phyloP scores from a whole-genome alignment of 2,329 filamentous ascomycete species.

The Pezicula radicicola region DNA sequence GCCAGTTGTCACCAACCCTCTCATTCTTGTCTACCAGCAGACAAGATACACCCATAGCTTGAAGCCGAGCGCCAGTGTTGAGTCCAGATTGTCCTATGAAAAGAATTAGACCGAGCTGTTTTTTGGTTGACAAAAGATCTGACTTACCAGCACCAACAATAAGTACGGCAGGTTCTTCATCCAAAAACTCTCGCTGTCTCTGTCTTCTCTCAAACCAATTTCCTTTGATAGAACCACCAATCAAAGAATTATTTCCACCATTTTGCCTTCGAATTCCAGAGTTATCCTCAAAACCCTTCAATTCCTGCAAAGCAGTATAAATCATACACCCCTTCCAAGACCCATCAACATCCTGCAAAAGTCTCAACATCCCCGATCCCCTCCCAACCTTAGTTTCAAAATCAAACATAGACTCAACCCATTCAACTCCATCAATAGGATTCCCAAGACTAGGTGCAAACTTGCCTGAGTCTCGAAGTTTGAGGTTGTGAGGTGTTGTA shows the following conservation, averaged over 20 bases:
- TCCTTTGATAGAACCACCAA: constrained; percentile 27
- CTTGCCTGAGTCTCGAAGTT: constrained; percentile 6
- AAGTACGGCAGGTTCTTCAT: constrained; percentile 53
- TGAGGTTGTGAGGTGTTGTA: constrained; percentile 28
- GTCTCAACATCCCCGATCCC: constrained; percentile 52
- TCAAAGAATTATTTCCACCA: constrained; percentile 39
- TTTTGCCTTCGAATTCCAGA: constrained; percentile 33
- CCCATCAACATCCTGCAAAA: constrained; percentile 36
- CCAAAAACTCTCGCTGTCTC: constrained; percentile 37
- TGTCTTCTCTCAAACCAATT: constrained; percentile 58
- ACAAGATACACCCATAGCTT: constrained; percentile 52
- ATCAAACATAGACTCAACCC: constrained; percentile 53
- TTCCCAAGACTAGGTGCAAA: constrained; percentile 1
- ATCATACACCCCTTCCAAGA: constrained; percentile 61
- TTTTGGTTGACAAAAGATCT: neutral
- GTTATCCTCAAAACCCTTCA: constrained; percentile 50
- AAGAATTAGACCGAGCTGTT: neutral
- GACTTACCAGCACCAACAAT: constrained; percentile 47
- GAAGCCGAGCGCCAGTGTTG: constrained; percentile 53
- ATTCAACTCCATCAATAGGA: constrained; percentile 38
- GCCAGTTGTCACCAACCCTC: constrained; percentile 62
- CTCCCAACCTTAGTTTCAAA: constrained; percentile 49
- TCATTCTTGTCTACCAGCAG: constrained; percentile 58
- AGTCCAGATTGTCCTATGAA: constrained; percentile 53
- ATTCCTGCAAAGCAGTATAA: constrained; percentile 53